Evolutionary conservation across 108 stramenopile genomes (phyloP).

Genomic region (Fragilariopsis cylindrus): DNA sequence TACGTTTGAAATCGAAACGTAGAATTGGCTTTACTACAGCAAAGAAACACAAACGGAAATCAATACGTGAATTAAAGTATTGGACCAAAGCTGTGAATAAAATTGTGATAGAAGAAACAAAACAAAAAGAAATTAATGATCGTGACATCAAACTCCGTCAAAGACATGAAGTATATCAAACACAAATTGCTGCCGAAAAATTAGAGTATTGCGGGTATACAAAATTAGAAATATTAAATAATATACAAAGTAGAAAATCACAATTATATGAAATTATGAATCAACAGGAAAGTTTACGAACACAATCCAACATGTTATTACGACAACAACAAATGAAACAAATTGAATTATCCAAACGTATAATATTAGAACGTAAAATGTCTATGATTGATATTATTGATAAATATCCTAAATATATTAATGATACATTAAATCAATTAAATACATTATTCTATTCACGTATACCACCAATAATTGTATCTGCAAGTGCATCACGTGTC

Average conservation of each 20-base stretch:
- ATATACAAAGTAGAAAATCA: no score
- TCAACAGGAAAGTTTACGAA: no score
- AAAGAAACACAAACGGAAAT: conserved; percentile 12
- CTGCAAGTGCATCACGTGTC: no score
- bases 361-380: conserved; percentile 28
- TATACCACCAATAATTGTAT: no score
- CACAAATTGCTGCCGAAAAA: no score
- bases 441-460: conserved; percentile 26
- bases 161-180: no score
- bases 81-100: conserved; percentile 15
- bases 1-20: conserved; percentile 26
- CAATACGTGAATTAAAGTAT: conserved; percentile 26
- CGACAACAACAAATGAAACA: conserved; percentile 5
- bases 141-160: no score
- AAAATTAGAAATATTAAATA: no score
- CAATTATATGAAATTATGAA: no score
- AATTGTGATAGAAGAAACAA: not conserved
- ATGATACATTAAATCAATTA: conserved; percentile 14
- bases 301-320: not conserved
- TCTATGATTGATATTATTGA: conserved; percentile 45
- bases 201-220: no score
- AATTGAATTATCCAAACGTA: conserved; percentile 5
- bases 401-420: conserved; percentile 42
- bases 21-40: conserved; percentile 23
- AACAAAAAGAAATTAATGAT: no score